Percentiles rank a stretch among this genome's conserved stretches.
These are phyloP conservation scores for Xylariaceae sp. DNA, from an alignment of 2,329 filamentous ascomycete genomes.

Conservation along the genomic window DNA sequence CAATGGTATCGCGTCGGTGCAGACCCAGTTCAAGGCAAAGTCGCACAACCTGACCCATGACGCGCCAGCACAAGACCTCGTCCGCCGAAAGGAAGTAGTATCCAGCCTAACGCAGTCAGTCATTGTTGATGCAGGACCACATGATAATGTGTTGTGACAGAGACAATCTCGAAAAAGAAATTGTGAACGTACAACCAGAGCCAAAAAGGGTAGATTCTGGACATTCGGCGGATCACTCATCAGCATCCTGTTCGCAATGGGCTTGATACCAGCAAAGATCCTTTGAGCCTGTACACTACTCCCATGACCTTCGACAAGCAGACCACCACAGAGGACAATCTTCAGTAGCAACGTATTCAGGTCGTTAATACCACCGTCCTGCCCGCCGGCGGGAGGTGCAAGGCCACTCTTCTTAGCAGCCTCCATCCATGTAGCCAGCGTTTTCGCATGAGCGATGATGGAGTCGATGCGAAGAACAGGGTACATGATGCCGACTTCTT, in stretches of 20 bases:
- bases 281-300: conserved; percentile 75
- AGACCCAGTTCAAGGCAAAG: conserved; percentile 83
- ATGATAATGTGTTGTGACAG: neutral
- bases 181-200: conserved; percentile 45
- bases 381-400: conserved; percentile 40
- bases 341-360: conserved; percentile 75
- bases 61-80: conserved; percentile 83
- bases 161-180: neutral
- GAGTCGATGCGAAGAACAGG: conserved; percentile 79
- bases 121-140: neutral
- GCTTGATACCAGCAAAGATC: conserved; percentile 79
- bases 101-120: conserved; percentile 50
- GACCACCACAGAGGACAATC: conserved; percentile 78
- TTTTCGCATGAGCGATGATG: conserved; percentile 72
- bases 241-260: conserved; percentile 70
- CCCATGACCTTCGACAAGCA: conserved; percentile 80
- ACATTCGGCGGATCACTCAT: conserved; percentile 61
- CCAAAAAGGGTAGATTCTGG: conserved; percentile 57
- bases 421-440: conserved; percentile 76
- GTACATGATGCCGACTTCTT: conserved; percentile 93
- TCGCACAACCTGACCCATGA: conserved; percentile 82
- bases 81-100: conserved; percentile 89
- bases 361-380: conserved; percentile 52
- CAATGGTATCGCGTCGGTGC: conserved; percentile 78
- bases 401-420: conserved; percentile 46